Percentiles rank a stretch among this genome's conserved stretches.
These are phyloP conservation scores for Sporothrix curviconia DNA, from an alignment of 2,329 filamentous ascomycete species.

Conservation along the genomic window DNA sequence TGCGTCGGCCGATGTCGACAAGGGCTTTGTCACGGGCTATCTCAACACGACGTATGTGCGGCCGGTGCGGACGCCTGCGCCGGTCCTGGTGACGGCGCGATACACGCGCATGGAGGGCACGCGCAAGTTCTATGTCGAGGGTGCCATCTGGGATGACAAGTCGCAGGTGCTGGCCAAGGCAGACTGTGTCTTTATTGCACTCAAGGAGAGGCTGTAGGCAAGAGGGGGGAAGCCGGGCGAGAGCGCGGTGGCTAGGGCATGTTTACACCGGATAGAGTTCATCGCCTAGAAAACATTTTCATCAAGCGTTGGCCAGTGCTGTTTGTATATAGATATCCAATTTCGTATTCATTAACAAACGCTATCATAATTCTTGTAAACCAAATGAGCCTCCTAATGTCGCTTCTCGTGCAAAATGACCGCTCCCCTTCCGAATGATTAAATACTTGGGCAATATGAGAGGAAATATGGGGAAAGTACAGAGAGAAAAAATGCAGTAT, in stretches of 20 bases:
- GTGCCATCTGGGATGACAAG: conserved; percentile 41
- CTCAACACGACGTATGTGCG: conserved; percentile 49
- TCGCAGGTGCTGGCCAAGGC: conserved; percentile 43
- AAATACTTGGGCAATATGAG: conserved; percentile 2
- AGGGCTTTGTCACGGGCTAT: conserved; percentile 42
- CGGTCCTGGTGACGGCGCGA: conserved; percentile 40
- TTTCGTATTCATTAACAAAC: conserved; percentile 10
- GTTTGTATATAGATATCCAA: conserved; percentile 12
- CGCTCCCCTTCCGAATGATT: conserved; percentile 1
- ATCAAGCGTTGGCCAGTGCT: too few relatives aligned
- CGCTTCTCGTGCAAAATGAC: not conserved
- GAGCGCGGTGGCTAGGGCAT: too few relatives aligned
- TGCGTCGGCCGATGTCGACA: conserved; percentile 16
- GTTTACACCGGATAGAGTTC: too few relatives aligned
- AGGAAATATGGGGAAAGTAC: conserved; percentile 2
- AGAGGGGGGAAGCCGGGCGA: not conserved
- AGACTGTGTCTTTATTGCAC: conserved; percentile 43
- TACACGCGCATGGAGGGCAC: conserved; percentile 39
- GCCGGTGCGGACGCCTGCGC: conserved; percentile 44
- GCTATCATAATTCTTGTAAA: conserved; percentile 11
- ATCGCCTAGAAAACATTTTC: too few relatives aligned
- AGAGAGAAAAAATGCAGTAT: not conserved
- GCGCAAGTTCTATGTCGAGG: conserved; percentile 48
- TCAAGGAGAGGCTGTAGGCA: conserved; percentile 18
- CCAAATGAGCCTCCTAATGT: not conserved